Conservation (phyloP, 2,329 filamentous ascomycete species). For the Pseudocercospora vitis region DNA sequence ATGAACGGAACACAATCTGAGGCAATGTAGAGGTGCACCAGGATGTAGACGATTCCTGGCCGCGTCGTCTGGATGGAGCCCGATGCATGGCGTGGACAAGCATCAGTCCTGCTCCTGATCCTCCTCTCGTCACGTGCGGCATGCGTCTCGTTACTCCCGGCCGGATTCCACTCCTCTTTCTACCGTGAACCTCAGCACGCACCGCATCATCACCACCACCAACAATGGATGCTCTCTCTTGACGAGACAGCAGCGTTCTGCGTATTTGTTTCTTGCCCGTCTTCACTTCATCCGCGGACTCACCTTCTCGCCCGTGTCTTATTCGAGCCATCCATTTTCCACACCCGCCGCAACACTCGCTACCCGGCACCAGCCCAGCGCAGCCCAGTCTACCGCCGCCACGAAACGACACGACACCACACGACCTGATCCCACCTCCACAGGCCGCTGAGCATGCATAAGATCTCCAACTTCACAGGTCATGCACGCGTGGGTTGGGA, state of each 20-base stretch:
- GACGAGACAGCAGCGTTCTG: slow-evolving; percentile 23
- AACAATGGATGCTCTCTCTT: slow-evolving; percentile 27
- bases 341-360: not conserved
- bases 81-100: no score
- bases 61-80: no score
- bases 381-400: slow-evolving; percentile 2
- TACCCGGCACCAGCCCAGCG: not conserved
- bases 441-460: slow-evolving; percentile 55
- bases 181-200: slow-evolving; percentile 17
- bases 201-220: slow-evolving; percentile 11
- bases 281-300: slow-evolving; percentile 16
- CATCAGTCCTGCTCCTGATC: not conserved
- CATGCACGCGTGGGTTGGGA: slow-evolving; percentile 67
- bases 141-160: no score
- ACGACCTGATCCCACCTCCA: slow-evolving; percentile 16
- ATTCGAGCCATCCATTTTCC: slow-evolving; percentile 2
- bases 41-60: no score
- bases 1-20: no score
- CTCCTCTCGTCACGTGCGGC: not conserved
- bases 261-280: slow-evolving; percentile 17
- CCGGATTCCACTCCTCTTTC: slow-evolving; percentile 14
- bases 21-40: no score
- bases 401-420: slow-evolving; percentile 16
- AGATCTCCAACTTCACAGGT: slow-evolving; percentile 67
- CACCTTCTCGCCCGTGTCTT: slow-evolving; percentile 11